These are phyloP conservation scores for Ophiosphaerella korrae DNA, from an alignment of 2,329 filamentous ascomycete species.

Conservation along the genomic window DNA sequence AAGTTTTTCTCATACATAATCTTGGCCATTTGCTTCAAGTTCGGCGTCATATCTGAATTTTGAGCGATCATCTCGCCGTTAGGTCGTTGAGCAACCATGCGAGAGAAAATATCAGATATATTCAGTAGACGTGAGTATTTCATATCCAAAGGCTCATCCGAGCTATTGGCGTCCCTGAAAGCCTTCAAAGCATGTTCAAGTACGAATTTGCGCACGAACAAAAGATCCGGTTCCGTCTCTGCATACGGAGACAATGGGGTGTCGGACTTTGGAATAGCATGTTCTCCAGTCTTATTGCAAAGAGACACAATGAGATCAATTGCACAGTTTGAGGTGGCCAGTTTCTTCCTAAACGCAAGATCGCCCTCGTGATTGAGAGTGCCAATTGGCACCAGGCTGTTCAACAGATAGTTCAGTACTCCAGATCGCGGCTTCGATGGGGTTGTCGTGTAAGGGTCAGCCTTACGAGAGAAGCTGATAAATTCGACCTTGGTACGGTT, in stretches of 20 bases:
- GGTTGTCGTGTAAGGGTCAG: constrained; percentile 79
- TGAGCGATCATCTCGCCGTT: constrained; percentile 45
- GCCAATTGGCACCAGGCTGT: constrained; percentile 71
- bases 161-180: constrained; percentile 84
- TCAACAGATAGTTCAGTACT: constrained; percentile 91
- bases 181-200: constrained; percentile 90
- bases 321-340: constrained; percentile 82
- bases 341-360: constrained; percentile 79
- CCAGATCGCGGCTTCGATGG: constrained; percentile 93
- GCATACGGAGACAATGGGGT: constrained; percentile 48
- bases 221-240: constrained; percentile 80
- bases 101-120: constrained; percentile 88
- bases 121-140: constrained; percentile 88
- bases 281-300: constrained; percentile 85
- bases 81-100: constrained; percentile 73
- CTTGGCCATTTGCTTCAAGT: constrained; percentile 83
- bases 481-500: constrained; percentile 97
- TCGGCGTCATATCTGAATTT: constrained; percentile 50
- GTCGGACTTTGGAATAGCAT: constrained; percentile 59
- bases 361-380: constrained; percentile 75
- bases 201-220: constrained; percentile 93
- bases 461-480: constrained; percentile 96
- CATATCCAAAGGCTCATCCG: constrained; percentile 78
- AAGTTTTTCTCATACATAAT: constrained; percentile 99
- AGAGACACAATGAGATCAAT: constrained; percentile 85